Percentiles rank a stretch among this genome's conserved stretches.
Evolutionary conservation across 768 basidiomycete species (phyloP).

Genomic region (Suillus clintonianus): DNA sequence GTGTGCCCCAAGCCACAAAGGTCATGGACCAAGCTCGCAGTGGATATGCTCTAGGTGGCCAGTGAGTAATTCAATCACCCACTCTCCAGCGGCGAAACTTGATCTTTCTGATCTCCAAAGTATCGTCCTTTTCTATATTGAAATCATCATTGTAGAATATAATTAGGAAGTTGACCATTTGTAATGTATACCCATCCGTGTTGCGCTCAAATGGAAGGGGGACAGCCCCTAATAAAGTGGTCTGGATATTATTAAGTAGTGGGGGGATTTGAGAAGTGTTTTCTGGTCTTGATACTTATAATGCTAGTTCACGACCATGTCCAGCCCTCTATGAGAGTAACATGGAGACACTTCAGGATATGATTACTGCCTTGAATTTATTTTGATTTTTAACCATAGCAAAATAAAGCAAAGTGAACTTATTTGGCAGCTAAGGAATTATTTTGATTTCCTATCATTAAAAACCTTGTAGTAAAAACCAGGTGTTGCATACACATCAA

Average conservation of each 20-base stretch:
- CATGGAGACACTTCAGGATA: neutral
- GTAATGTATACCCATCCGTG: neutral
- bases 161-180: neutral
- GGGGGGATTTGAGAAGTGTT: neutral
- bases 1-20: too few species aligned
- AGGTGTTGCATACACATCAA: conserved; percentile 11
- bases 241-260: neutral
- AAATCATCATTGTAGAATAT: neutral
- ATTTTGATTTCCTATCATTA: too few species aligned
- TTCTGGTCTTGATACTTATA: neutral
- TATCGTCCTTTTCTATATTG: neutral
- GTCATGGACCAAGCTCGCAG: too few species aligned
- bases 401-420: neutral
- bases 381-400: too few species aligned
- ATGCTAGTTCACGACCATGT: neutral
- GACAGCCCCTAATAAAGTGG: neutral
- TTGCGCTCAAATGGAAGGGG: neutral
- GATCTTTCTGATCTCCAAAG: neutral
- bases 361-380: conserved; percentile 13
- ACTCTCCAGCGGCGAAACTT: neutral
- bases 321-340: neutral
- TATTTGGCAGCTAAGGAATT: conserved; percentile 14
- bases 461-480: neutral
- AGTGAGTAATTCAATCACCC: too few species aligned
- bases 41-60: too few species aligned